Evolutionary conservation across 352 stramenopile species (phyloP), one percentile per base, ranked within the genome.

Genomic region (Poterioochromonas sp.): DNA sequence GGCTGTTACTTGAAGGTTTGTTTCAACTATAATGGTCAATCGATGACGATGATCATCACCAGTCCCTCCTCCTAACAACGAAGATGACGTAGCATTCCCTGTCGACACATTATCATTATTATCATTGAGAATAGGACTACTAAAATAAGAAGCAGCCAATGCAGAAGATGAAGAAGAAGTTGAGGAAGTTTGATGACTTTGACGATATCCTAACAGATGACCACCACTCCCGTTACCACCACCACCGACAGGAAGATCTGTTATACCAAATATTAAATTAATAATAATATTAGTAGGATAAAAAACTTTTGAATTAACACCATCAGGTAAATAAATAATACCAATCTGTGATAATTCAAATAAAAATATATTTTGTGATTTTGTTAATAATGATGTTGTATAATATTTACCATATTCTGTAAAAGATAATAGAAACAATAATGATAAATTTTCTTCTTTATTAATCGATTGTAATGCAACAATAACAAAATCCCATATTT

Each of bases 1-100:
- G 0, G 71, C 71, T 12, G 47, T 65, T 12, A 78, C 53, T 54
- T 78, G 53, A 34, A 70, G 29, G 41, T 78, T 78, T 1, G 71
- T 78, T 39, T 78, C 53, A 1, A 71, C 71, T 12, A 78, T 78
- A 8, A 78, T 65, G 1, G 5, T 18, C 12, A 78, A 34, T 12
- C 18, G 35, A 37, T 5, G 8, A 1, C 8, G 8, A 37, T 18
- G 3, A 34, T 35, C 35, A 3, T 26, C 26, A 26, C 20, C 29
- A 29, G 63, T 73, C 5, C 26, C 15, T 15, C 26, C 34, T 32
- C 15, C 47, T 15, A 26, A 26, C 47, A 26, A 58, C 15, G 47
- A 15, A 26, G 47, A 29, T 15, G 62, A 12, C 15, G 35, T 63
- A 26, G 62, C 62, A 26, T 15, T 63, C 12, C 15, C 62, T 41